Percentiles rank a stretch among this genome's conserved stretches.
Conservation (phyloP, 352 stramenopile species). For the Aphanomyces astaci region DNA sequence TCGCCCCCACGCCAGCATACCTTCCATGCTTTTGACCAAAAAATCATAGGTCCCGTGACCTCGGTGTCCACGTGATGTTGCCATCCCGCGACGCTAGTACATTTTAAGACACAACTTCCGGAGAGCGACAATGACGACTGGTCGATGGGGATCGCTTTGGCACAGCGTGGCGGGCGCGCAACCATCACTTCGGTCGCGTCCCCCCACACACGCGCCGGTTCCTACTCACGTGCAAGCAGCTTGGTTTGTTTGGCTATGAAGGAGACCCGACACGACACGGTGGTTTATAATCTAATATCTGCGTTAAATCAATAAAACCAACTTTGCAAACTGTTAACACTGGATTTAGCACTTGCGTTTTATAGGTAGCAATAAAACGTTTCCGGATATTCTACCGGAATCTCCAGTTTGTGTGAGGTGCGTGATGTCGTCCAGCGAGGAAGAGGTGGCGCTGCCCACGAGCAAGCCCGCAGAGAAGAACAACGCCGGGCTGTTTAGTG, state of each 20-base stretch:
- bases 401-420: neutral
- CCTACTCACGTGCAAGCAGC: neutral
- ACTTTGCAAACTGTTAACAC: too few species aligned
- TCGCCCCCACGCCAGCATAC: slow-evolving; percentile 12
- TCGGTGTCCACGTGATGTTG: slow-evolving; percentile 14
- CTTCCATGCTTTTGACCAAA: slow-evolving; percentile 13
- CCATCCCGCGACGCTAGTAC: slow-evolving; percentile 12
- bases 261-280: neutral
- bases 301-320: neutral
- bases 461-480: neutral
- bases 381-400: slow-evolving; percentile 5
- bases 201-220: neutral
- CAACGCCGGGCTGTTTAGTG: neutral
- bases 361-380: neutral
- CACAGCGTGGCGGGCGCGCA: neutral
- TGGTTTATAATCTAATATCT: neutral
- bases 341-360: too few species aligned
- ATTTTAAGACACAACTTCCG: slow-evolving; percentile 1
- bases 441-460: neutral
- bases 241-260: neutral
- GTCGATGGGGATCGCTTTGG: neutral
- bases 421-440: slow-evolving; percentile 8
- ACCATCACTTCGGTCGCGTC: neutral
- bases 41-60: slow-evolving; percentile 15
- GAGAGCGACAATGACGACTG: neutral